Base-by-base conservation (phyloP, 345 rosid genomes). In the Lepidium aucheri region DNA sequence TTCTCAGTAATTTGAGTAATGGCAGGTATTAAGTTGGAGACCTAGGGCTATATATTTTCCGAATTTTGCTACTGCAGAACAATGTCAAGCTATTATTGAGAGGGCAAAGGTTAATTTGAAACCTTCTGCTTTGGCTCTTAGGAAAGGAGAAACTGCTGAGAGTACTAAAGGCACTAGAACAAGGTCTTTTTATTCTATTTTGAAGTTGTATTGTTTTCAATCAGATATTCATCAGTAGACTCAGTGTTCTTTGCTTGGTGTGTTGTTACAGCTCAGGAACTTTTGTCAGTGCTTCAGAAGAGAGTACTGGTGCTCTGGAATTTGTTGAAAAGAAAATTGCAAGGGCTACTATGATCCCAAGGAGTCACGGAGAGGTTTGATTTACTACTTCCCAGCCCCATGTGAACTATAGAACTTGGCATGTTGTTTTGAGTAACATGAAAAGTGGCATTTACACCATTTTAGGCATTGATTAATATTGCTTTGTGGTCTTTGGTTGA, bases 1-100 rank as follows among this genome's bases (percentile, higher is more conserved):
- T 6, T 34, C 8, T 43, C 0, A 26, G 47, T 17, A 12, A 52
- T 28, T 34, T 9, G 44, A 0, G 6, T 4, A 24, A 15, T 58
- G 67, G 53, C 61, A 87, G 95, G 85, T 85, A 20, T 74, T 88
- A 62, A 88, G 95, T 71, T 88, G 91, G 95, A 81, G 63, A 65
- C 95, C 95, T 24, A 76, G 89, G 60, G 95, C 89, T 60, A 67
- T 83, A 54, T 85, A 85, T 72, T 88, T 88, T 66, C 95, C 95
- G 0, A 77, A 75, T 54, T 88, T 88, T 63, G 95, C 89, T 9
- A 78, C 78, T 38, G 67, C 80, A 15, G 82, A 82, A 66, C 95
- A 88, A 75, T 85, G 91, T 36, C 20, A 79, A 70, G 68, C 26
- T 33, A 60, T 88, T 69, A 77, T 88, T 56, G 76, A 70, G 71